Conservation (phyloP, 2,329 filamentous ascomycete genomes). For the Arachnopeziza araneosa region DNA sequence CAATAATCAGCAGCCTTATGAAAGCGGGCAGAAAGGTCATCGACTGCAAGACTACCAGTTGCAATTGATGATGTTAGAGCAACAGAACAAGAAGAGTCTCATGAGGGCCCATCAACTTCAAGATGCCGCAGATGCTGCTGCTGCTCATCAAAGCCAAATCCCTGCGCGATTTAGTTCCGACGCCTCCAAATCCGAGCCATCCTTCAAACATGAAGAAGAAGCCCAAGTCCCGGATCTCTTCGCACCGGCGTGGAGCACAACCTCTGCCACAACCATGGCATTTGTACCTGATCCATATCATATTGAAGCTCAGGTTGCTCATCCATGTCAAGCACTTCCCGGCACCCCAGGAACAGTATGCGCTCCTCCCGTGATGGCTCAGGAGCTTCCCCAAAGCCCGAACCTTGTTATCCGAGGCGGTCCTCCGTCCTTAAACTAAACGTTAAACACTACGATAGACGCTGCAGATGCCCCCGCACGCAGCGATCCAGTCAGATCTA, state of each 20-base stretch:
- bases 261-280: no score
- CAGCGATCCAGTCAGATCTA: no score
- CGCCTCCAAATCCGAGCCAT: neutral
- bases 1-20: no score
- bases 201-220: neutral
- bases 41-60: conserved; percentile 77
- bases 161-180: neutral
- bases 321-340: neutral
- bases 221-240: neutral
- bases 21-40: neutral
- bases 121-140: conserved; percentile 36
- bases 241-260: no score
- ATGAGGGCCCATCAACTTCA: conserved; percentile 78
- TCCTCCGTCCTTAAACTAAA: neutral
- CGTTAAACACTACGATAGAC: no score
- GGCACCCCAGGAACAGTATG: neutral
- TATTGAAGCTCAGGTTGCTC: neutral
- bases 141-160: neutral
- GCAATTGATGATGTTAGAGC: conserved; percentile 80
- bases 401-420: neutral
- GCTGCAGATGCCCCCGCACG: no score
- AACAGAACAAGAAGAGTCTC: conserved; percentile 81
- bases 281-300: neutral
- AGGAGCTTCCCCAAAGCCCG: neutral
- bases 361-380: neutral